These are phyloP conservation scores for Phytophthora quininea DNA, from an alignment of 352 stramenopile species.

Conservation along the genomic window DNA sequence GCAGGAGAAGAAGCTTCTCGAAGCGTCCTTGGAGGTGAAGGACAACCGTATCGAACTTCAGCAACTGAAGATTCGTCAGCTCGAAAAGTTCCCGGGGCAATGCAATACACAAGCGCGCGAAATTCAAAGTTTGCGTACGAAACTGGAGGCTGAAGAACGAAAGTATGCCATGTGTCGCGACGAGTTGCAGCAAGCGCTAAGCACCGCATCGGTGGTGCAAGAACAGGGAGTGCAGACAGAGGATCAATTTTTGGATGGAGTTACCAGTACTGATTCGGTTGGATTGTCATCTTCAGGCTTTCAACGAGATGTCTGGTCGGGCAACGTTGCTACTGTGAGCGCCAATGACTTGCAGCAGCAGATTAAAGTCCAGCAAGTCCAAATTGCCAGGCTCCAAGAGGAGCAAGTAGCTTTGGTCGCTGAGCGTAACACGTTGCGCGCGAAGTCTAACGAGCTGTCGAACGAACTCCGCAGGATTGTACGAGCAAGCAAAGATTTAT, in stretches of 20 bases:
- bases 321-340: slow-evolving; percentile 42
- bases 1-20: slow-evolving; percentile 66
- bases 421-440: slow-evolving; percentile 69
- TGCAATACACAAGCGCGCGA: slow-evolving; percentile 55
- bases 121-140: slow-evolving; percentile 46
- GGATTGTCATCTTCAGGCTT: slow-evolving; percentile 15
- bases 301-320: slow-evolving; percentile 31
- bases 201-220: slow-evolving; percentile 13
- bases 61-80: slow-evolving; percentile 62
- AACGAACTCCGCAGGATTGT: slow-evolving; percentile 72
- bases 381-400: slow-evolving; percentile 41
- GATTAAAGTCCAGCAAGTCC: slow-evolving; percentile 33
- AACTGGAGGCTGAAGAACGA: slow-evolving; percentile 59
- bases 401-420: slow-evolving; percentile 41
- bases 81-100: slow-evolving; percentile 66
- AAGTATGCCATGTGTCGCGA: slow-evolving; percentile 43
- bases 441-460: slow-evolving; percentile 53
- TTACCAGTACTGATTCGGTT: slow-evolving; percentile 2
- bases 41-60: slow-evolving; percentile 77
- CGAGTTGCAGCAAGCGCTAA: slow-evolving; percentile 44
- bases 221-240: slow-evolving; percentile 63
- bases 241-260: slow-evolving; percentile 26
- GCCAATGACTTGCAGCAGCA: slow-evolving; percentile 52
- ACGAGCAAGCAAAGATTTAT: slow-evolving; percentile 51
- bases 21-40: slow-evolving; percentile 70